phyloP scores from a whole-genome alignment of 2,329 filamentous ascomycete species.

The Colletotrichum horii region DNA sequence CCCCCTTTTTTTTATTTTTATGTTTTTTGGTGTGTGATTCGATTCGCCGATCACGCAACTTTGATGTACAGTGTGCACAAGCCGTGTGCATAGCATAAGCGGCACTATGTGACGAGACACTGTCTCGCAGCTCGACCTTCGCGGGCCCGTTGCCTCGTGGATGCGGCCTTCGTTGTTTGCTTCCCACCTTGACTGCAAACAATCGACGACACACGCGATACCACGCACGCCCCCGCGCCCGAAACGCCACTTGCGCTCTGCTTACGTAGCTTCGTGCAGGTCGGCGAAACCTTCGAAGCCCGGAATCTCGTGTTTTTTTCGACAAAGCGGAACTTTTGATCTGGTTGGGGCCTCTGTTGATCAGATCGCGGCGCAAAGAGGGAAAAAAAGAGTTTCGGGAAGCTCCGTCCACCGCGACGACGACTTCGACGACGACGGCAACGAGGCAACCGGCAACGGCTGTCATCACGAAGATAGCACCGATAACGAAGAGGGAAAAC shows the following conservation, averaged over 20 bases:
- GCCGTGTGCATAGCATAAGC: background rate
- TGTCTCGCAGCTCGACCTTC: background rate
- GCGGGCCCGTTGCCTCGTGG: background rate
- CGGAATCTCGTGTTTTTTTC: background rate
- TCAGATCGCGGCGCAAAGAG: background rate
- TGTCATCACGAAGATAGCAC: background rate
- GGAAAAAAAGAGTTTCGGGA: background rate
- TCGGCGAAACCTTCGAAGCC: background rate
- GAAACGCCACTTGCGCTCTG: background rate
- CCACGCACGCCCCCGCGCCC: background rate
- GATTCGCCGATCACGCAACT: background rate
- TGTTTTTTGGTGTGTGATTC: background rate
- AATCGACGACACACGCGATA: background rate
- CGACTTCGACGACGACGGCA: background rate
- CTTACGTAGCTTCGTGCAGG: background rate
- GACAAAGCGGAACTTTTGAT: background rate
- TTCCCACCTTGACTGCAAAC: background rate
- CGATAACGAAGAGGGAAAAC: background rate
- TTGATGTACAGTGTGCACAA: background rate
- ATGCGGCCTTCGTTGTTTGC: background rate
- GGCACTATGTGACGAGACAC: constrained; percentile 17
- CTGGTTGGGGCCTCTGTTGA: background rate
- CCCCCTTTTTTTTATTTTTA: background rate
- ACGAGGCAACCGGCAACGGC: background rate
- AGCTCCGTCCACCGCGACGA: background rate